Conservation (phyloP, 306 rosid species). For the Lathyrus sativus region DNA sequence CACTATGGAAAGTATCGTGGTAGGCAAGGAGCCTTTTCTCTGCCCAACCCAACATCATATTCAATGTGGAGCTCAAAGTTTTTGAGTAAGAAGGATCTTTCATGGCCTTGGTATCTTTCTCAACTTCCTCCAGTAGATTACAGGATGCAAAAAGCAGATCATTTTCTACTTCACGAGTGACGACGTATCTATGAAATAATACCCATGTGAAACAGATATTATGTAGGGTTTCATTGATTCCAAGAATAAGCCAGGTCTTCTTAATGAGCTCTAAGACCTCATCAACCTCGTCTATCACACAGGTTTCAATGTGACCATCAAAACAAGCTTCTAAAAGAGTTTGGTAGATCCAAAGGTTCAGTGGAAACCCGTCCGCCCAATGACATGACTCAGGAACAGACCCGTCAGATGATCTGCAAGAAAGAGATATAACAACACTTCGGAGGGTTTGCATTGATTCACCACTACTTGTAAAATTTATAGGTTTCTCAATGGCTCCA, state of each 20-base stretch:
- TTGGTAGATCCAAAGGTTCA: conserved; percentile 90
- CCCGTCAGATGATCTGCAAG: conserved; percentile 75
- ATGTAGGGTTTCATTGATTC: conserved; percentile 81
- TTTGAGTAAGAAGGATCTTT: conserved; percentile 58
- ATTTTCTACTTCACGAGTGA: conserved; percentile 70
- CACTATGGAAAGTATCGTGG: conserved; percentile 64
- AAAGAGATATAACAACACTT: conserved; percentile 66
- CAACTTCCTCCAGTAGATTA: conserved; percentile 74
- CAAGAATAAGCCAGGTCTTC: conserved; percentile 90
- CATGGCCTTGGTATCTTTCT: conserved; percentile 55
- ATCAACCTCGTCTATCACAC: conserved; percentile 88
- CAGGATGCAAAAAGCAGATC: conserved; percentile 84
- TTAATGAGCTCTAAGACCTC: conserved; percentile 88
- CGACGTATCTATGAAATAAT: conserved; percentile 74
- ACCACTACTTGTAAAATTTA: conserved; percentile 54
- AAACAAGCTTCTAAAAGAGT: conserved; percentile 85
- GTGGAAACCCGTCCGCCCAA: conserved; percentile 96
- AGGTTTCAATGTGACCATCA: conserved; percentile 66
- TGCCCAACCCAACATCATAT: conserved; percentile 66
- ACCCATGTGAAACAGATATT: conserved; percentile 85
- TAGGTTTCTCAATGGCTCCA: conserved; percentile 68
- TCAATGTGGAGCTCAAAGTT: conserved; percentile 55
- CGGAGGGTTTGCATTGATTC: conserved; percentile 71
- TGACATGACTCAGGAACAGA: conserved; percentile 66
- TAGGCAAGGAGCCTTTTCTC: conserved; percentile 85